Evolutionary conservation across 2,329 filamentous ascomycete genomes (phyloP).

Genomic region (Botrytis cinerea): DNA sequence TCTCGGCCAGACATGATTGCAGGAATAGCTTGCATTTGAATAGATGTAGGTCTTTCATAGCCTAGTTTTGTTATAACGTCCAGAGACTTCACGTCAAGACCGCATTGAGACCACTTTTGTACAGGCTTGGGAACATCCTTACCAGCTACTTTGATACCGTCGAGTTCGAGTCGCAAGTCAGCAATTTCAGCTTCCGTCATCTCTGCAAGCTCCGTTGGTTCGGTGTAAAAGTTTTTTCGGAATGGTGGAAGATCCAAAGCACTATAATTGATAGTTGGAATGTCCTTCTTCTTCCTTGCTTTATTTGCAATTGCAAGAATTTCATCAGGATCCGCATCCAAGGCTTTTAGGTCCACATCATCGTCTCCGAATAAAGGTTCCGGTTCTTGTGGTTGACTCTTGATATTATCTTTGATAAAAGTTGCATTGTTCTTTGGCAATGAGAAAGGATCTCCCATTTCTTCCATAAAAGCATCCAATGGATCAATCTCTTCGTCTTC

Average conservation of each 20-base stretch:
- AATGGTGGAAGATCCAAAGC: slow-evolving; percentile 86
- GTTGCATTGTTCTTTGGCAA: slow-evolving; percentile 43
- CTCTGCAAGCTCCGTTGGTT: slow-evolving; percentile 78
- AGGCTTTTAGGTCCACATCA: slow-evolving; percentile 64
- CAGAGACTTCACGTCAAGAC: slow-evolving; percentile 80
- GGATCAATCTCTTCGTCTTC: slow-evolving; percentile 78
- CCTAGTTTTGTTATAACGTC: slow-evolving; percentile 81
- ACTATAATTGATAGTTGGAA: slow-evolving; percentile 82
- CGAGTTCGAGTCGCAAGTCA: slow-evolving; percentile 80
- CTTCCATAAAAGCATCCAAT: slow-evolving; percentile 92
- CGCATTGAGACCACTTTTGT: slow-evolving; percentile 95
- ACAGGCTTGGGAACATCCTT: slow-evolving; percentile 90
- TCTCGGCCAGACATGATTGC: slow-evolving; percentile 95
- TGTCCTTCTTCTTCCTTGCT: slow-evolving; percentile 85
- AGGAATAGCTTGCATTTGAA: slow-evolving; percentile 93
- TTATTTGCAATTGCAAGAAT: slow-evolving; percentile 62
- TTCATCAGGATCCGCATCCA: slow-evolving; percentile 65
- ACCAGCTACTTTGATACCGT: slow-evolving; percentile 92
- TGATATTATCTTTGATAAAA: slow-evolving; percentile 41
- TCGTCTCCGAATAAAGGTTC: slow-evolving; percentile 89
- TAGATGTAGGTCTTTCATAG: slow-evolving; percentile 87
- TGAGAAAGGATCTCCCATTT: slow-evolving; percentile 54
- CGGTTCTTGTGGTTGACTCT: slow-evolving; percentile 64
- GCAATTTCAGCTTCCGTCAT: slow-evolving; percentile 84
- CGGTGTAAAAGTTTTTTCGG: slow-evolving; percentile 92